Conservation (phyloP, 2,329 filamentous ascomycete species). For the Ampelomyces quisqualis region DNA sequence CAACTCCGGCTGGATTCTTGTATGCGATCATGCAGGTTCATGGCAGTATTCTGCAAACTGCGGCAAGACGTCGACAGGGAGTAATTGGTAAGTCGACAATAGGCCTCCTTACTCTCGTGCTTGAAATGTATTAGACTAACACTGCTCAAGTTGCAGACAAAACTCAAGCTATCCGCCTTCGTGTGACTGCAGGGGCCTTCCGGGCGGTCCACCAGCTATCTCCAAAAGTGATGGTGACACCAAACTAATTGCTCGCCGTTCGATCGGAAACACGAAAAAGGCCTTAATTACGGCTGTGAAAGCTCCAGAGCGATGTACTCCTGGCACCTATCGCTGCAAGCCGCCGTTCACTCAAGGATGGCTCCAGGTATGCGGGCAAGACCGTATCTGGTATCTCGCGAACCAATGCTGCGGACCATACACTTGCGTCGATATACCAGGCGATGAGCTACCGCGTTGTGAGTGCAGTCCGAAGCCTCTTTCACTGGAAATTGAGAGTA, state of each 20-base stretch:
- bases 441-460: background rate
- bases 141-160: background rate
- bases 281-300: too few species aligned
- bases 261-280: too few species aligned
- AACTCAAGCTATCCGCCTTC: background rate
- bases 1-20: background rate
- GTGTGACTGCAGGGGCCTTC: background rate
- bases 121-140: too few species aligned
- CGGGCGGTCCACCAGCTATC: background rate
- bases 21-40: background rate
- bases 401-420: background rate
- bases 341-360: background rate
- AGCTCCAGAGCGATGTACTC: too few species aligned
- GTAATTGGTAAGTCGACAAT: too few species aligned
- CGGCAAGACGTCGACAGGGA: too few species aligned
- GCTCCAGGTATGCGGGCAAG: background rate
- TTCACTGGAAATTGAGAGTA: too few species aligned
- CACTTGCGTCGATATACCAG: background rate
- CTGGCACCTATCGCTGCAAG: background rate
- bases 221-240: too few species aligned
- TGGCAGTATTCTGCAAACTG: constrained; percentile 4
- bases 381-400: background rate
- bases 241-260: too few species aligned
- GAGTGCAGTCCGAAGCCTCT: background rate
- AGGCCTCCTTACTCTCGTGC: too few species aligned